Base-by-base conservation (phyloP, 805 yeast species). In the Ogataea haglerorum region DNA sequence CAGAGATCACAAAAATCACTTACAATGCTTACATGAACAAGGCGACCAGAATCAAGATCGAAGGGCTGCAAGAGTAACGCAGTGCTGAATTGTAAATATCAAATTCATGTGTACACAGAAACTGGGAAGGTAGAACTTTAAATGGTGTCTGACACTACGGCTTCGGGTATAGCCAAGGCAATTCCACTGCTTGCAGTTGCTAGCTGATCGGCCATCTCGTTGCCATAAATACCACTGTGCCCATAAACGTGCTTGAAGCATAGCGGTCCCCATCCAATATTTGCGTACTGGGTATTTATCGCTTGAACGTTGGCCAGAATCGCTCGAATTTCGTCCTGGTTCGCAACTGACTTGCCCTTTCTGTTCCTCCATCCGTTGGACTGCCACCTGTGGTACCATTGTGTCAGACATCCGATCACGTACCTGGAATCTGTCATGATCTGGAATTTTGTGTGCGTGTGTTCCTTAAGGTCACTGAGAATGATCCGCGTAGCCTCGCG, bases 11-110 rank as follows among this genome's bases (percentile, higher is more conserved):
- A 46, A 95, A 91, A 64, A 81, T 93, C 26, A 76, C 85, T 30
- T 90, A 89, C 60, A 83, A 85, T 47, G 95, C 96, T 0, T 89
- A 89, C 61, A 76, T 80, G 48, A 88, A 88, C 60, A 68, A 71
- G 30, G 87, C 90, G 0, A 70, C 69, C 30, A 67, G 78, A 48
- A 70, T 80, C 24, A 50, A 50, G 10, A 39, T 51, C 27, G 34
- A 30, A 22, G 46, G 38, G 5, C 17, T 43, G n/a, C n/a, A 29
- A 8, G 27, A 24, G 27, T 24, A n/a, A 24, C 2, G 14, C 6
- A 8, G 21, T 19, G 21, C 21, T 19, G 5, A 24, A 24, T 10
- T 14, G 13, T 10, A 24, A 12, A 10, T 24, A 24, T 24, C 27
- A n/a, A 12, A 24, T 24, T 24, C 14, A 24, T 24, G 27, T 24